phyloP scores from a whole-genome alignment of 2,329 filamentous ascomycete species.

The Pseudogymnoascus sp. region DNA sequence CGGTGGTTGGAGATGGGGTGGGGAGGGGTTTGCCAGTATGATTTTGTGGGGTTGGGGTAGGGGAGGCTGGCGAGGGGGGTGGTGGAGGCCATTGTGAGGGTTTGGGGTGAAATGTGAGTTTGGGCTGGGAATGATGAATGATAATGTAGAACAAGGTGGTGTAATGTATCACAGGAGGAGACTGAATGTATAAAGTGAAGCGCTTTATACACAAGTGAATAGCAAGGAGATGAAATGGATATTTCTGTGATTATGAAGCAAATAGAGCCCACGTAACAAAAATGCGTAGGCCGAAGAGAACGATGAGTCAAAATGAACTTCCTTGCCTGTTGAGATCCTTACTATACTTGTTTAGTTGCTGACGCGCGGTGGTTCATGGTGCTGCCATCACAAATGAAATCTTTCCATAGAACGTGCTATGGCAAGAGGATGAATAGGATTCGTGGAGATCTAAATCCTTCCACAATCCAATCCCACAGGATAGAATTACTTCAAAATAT shows the following conservation, averaged over 20 bases:
- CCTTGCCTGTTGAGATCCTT: background rate
- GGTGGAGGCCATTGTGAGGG: background rate
- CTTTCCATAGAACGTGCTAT: background rate
- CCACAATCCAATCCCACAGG: background rate
- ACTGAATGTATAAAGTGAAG: background rate
- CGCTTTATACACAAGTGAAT: background rate
- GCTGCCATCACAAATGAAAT: background rate
- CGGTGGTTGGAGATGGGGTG: conserved; percentile 26
- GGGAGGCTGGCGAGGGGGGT: conserved; percentile 20
- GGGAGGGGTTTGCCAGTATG: conserved; percentile 31
- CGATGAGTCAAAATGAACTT: background rate
- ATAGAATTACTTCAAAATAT: background rate
- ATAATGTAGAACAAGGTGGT: background rate
- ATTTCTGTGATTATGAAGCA: background rate
- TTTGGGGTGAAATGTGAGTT: background rate
- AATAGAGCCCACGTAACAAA: background rate
- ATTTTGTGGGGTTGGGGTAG: conserved; percentile 23
- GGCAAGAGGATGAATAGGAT: background rate
- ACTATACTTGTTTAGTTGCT: background rate
- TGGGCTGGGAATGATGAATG: background rate
- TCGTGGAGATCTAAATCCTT: background rate
- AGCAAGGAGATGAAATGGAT: background rate
- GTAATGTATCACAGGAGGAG: background rate
- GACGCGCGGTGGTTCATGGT: background rate
- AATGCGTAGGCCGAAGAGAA: background rate